Evolutionary conservation across 176 grass and related monocot genomes (phyloP), one percentile per base, ranked within the genome.

Genomic region (Calamus simplicifolius): DNA sequence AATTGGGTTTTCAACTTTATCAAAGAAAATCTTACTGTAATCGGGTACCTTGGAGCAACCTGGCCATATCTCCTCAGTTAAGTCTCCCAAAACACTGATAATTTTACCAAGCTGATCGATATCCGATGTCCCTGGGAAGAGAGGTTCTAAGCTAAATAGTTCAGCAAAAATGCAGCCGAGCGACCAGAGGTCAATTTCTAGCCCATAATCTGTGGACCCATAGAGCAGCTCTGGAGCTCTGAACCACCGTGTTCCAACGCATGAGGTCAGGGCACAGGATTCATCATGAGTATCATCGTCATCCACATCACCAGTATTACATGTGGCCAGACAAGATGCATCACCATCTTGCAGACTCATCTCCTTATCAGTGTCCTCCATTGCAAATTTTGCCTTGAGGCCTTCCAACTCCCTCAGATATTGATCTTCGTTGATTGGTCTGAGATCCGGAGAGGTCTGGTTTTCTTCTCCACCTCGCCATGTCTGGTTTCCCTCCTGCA

Each of bases 51-150:
- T 85, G 59, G 73, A 85, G 69, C 92, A 97, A 19, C 75, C 84
- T 72, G 87, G 75, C 68, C 79, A 97, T 14, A 75, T 88, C 21
- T 87, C 77, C 29, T 90, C 87, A 26, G 73, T 88, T 18, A 97
- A 79, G 50, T 91, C 74, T 16, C 87, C 92, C 49, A 88, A 76
- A 18, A 88, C 59, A 25, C 67, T 77, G 54, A 97, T 90, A 29
- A 97, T 97, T 76, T 76, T 90, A 77, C 83, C 77, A 50, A 91
- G 79, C 75, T 97, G 87, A 71, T 91, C 87, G n/a, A 97, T 85
- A 75, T 97, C 92, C 0, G 92, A 85, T 43, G 67, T 67, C n/a
- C 92, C 92, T 27, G 77, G 78, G 69, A 97, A 90, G 31, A 88
- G 57, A 59, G 86, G 72, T 61, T 85, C 83, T 29, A 85, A 69